phyloP scores from a whole-genome alignment of 2,329 filamentous ascomycete species.

The Botrytis tulipae region DNA sequence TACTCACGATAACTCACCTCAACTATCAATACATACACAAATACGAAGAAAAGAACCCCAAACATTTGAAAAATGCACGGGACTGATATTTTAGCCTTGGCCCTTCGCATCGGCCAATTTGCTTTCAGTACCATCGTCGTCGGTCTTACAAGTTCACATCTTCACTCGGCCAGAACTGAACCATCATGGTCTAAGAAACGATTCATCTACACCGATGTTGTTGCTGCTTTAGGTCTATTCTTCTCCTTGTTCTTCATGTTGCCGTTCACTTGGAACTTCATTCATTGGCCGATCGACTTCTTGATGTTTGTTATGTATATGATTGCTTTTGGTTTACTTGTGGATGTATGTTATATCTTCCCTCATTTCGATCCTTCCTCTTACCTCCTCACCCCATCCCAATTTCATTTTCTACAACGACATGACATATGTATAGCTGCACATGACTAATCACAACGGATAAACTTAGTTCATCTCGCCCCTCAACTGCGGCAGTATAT shows the following conservation, averaged over 20 bases:
- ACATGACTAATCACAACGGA: not conserved
- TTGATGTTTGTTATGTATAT: conserved; percentile 65
- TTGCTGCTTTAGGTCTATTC: conserved; percentile 64
- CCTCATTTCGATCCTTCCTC: not conserved
- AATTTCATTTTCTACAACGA: fast-evolving
- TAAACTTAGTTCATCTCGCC: conserved; percentile 59
- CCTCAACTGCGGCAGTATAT: conserved; percentile 76
- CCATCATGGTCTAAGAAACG: conserved; percentile 11
- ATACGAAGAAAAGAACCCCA: not conserved
- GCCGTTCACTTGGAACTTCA: conserved; percentile 65
- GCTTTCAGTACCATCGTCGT: conserved; percentile 8
- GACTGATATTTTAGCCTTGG: not conserved
- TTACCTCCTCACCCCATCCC: too few species aligned
- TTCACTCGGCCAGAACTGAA: not conserved
- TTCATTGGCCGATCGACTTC: conserved; percentile 69
- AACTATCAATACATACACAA: not conserved
- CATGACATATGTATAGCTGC: too few species aligned
- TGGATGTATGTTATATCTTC: conserved; percentile 8
- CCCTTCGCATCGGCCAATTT: conserved; percentile 6
- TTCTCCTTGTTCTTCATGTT: conserved; percentile 70
- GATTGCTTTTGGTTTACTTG: conserved; percentile 47
- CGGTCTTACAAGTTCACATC: conserved; percentile 7
- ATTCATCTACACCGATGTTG: conserved; percentile 22
- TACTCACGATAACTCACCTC: not conserved
- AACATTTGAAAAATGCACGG: not conserved